A percentile compares a stretch with the other conserved stretches of the same genome.
Conservation (phyloP, 192 early-diverging fungal species). For the Podila epicladia region DNA sequence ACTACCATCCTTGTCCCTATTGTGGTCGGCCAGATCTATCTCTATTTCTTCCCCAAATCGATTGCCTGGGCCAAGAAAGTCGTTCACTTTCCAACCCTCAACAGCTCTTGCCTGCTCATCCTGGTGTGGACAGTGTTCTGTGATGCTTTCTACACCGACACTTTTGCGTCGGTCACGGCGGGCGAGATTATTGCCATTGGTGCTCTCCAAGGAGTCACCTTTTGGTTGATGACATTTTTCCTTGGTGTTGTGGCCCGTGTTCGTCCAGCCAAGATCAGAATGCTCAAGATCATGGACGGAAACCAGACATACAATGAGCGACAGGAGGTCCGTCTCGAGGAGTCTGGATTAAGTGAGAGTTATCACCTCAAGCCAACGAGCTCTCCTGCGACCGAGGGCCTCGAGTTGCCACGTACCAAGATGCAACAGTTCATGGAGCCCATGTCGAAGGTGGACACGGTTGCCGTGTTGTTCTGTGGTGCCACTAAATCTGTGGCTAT, state of each 20-base stretch:
- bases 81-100: constrained; percentile 65
- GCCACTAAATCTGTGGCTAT: constrained; percentile 81
- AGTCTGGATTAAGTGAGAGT: constrained; percentile 16
- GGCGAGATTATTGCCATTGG: constrained; percentile 63
- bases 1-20: constrained; percentile 72
- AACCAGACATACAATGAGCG: constrained; percentile 11
- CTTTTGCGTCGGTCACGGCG: constrained; percentile 58
- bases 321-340: constrained; percentile 28
- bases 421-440: constrained; percentile 30
- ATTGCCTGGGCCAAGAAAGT: constrained; percentile 59
- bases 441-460: constrained; percentile 61
- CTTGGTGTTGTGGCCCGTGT: constrained; percentile 56
- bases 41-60: constrained; percentile 54
- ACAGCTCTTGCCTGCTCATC: constrained; percentile 65
- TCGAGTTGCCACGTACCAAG: constrained; percentile 15
- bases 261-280: constrained; percentile 50
- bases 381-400: constrained; percentile 5
- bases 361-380: too few relatives aligned
- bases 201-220: constrained; percentile 60
- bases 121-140: constrained; percentile 81
- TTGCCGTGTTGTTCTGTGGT: constrained; percentile 75
- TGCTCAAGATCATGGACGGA: constrained; percentile 37
- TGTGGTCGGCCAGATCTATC: constrained; percentile 67
- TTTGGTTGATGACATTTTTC: constrained; percentile 61
- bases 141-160: constrained; percentile 69